These are phyloP conservation scores for Venturia oleaginea DNA, from an alignment of 2,329 filamentous ascomycete species.

Conservation along the genomic window DNA sequence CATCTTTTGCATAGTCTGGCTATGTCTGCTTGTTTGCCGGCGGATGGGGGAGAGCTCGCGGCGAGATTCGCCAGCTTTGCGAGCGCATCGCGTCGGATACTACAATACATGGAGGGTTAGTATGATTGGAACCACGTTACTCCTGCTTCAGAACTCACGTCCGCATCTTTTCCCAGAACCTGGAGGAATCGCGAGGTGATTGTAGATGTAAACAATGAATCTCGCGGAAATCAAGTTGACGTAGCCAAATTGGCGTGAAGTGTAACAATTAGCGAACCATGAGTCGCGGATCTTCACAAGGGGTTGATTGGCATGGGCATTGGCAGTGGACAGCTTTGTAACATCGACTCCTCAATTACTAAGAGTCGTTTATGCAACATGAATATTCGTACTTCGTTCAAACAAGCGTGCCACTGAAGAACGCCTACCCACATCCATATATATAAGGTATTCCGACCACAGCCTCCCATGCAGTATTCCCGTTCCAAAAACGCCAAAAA, in stretches of 20 bases:
- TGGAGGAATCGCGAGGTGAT: background rate
- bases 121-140: background rate
- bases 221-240: background rate
- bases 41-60: constrained; percentile 26
- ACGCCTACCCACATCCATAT: background rate
- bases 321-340: background rate
- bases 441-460: background rate
- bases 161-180: background rate
- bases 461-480: constrained; percentile 6
- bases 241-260: background rate
- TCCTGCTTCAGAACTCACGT: background rate
- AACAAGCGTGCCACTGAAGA: background rate
- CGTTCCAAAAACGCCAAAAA: background rate
- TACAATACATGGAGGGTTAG: constrained; percentile 15
- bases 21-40: constrained; percentile 28
- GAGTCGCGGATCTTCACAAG: constrained; percentile 3
- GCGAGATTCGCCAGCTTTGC: constrained; percentile 42
- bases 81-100: constrained; percentile 39
- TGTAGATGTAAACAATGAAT: background rate
- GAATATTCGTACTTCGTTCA: constrained; percentile 2
- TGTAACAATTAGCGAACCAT: background rate
- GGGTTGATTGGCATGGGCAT: background rate
- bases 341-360: background rate
- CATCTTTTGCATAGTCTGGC: constrained; percentile 34
- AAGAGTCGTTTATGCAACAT: background rate